phyloP scores from a whole-genome alignment of 371 early-diverging fungal genomes.

The Mucor mucedo region DNA sequence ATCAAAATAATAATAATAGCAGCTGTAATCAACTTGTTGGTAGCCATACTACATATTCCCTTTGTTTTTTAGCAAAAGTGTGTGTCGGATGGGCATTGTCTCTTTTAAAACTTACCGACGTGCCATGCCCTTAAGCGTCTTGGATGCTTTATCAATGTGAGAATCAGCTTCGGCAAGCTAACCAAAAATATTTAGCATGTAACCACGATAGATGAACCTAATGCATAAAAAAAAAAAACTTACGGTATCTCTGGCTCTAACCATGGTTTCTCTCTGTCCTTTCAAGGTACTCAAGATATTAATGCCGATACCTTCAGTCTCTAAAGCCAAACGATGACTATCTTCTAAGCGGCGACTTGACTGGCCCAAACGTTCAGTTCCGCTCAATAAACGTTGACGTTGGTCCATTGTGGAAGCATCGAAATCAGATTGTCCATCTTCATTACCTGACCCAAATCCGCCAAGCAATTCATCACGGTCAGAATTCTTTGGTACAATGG shows the following conservation, averaged over 20 bases:
- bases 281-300: constrained; percentile 81
- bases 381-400: constrained; percentile 79
- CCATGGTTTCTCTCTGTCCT: constrained; percentile 90
- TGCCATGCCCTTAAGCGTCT: constrained; percentile 90
- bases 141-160: constrained; percentile 86
- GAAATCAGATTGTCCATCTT: constrained; percentile 46
- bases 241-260: constrained; percentile 85
- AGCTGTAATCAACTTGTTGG: constrained; percentile 87
- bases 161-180: constrained; percentile 88
- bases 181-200: neutral
- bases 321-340: constrained; percentile 88
- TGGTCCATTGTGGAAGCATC: constrained; percentile 80
- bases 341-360: constrained; percentile 84
- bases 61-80: neutral
- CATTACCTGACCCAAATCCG: constrained; percentile 43
- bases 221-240: constrained; percentile 29
- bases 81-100: neutral
- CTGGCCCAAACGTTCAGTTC: constrained; percentile 84
- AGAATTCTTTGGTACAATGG: constrained; percentile 46
- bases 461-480: constrained; percentile 75
- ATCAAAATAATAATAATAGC: constrained; percentile 85
- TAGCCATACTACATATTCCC: constrained; percentile 74
- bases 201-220: too few relatives aligned
- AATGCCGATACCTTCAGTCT: constrained; percentile 89
- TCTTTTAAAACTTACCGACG: constrained; percentile 68